phyloP scores from a whole-genome alignment of 192 early-diverging fungal genomes.

The Allomyces macrogynus region DNA sequence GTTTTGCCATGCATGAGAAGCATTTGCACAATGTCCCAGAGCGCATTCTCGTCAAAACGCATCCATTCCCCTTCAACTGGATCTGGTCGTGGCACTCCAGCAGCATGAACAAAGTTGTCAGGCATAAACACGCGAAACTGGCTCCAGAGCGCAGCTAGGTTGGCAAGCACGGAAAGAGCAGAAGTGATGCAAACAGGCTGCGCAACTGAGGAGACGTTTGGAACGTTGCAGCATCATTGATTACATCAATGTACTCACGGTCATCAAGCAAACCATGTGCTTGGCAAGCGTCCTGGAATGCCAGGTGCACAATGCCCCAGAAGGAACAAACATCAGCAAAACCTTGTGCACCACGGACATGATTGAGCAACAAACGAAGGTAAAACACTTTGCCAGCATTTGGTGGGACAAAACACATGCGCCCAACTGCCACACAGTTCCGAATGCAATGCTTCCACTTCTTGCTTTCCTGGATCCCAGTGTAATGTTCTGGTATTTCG shows the following conservation, averaged over 20 bases:
- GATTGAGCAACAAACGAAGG: slow-evolving; percentile 7
- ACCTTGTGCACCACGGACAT: slow-evolving; percentile 5
- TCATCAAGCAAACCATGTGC: slow-evolving; percentile 9
- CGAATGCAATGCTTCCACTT: slow-evolving; percentile 3
- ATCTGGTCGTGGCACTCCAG: neutral
- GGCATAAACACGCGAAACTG: slow-evolving; percentile 1
- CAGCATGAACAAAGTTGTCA: slow-evolving; percentile 3
- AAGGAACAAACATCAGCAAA: slow-evolving; percentile 9
- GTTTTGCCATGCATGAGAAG: slow-evolving; percentile 3
- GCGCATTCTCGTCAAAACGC: slow-evolving; percentile 2
- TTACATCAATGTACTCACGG: slow-evolving; percentile 8
- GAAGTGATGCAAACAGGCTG: slow-evolving; percentile 5
- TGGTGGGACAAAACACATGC: slow-evolving; percentile 6
- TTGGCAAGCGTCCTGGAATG: slow-evolving; percentile 11
- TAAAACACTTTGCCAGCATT: slow-evolving; percentile 9
- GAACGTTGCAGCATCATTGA: slow-evolving; percentile 5
- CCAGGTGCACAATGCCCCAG: slow-evolving; percentile 1
- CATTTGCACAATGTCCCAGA: slow-evolving; percentile 1
- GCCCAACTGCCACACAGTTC: slow-evolving; percentile 6
- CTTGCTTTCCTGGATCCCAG: slow-evolving; percentile 3
- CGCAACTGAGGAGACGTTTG: slow-evolving; percentile 8
- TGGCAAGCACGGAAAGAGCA: slow-evolving; percentile 1
- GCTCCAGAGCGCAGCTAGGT: slow-evolving; percentile 2
- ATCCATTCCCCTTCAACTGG: neutral
- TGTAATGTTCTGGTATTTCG: slow-evolving; percentile 5